Evolutionary conservation across 2,329 filamentous ascomycete species (phyloP).

Genomic region (Aspergillus brunneoviolaceus): DNA sequence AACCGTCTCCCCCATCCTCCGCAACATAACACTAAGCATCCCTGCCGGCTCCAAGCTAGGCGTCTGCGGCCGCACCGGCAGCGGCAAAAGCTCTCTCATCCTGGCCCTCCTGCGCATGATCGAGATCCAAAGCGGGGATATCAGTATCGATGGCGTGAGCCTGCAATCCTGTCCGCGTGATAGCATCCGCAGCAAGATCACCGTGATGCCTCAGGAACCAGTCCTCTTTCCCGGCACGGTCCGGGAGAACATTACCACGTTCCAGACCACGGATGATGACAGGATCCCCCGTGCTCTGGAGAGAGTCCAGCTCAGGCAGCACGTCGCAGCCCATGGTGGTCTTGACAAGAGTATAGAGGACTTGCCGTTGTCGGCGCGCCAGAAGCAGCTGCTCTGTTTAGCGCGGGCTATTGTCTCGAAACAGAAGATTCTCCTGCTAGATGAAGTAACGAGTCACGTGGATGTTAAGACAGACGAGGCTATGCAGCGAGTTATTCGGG

Average conservation of each 20-base stretch:
- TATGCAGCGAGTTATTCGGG: background rate
- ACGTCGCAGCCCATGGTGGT: background rate
- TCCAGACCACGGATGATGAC: background rate
- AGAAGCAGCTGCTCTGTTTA: background rate
- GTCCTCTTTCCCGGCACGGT: background rate
- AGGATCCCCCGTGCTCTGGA: background rate
- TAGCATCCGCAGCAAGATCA: background rate
- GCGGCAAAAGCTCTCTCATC: constrained; percentile 1
- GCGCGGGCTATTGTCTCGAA: constrained; percentile 1
- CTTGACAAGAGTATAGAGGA: background rate
- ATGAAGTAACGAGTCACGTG: background rate
- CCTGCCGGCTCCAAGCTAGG: background rate
- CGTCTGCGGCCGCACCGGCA: background rate
- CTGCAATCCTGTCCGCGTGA: constrained; percentile 1
- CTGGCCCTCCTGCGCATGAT: background rate
- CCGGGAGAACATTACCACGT: background rate
- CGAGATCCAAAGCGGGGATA: background rate
- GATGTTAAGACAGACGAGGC: background rate
- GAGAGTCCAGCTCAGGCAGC: background rate
- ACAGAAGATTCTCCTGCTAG: background rate
- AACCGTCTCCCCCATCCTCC: background rate
- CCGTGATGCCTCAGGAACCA: background rate
- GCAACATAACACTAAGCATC: background rate
- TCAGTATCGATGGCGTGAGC: background rate
- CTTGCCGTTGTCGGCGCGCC: background rate